Conservation (phyloP, 331 rosid species). For the Malus hybrid region DNA sequence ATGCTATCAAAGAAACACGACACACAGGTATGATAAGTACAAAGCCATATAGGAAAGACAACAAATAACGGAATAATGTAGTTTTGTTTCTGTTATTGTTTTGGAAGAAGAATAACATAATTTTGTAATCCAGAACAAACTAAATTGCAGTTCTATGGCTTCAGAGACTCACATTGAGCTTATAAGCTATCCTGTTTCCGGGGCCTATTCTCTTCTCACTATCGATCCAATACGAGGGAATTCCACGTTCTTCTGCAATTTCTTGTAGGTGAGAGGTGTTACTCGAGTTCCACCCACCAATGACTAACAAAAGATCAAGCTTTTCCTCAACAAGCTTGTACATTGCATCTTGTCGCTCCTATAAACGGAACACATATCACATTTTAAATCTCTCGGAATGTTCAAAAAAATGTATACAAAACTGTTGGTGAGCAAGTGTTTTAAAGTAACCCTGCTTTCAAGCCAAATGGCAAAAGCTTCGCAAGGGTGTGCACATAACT, state of each 20-base stretch:
- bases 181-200: conserved; percentile 77
- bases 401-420: not conserved
- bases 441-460: too few relatives aligned
- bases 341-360: conserved; percentile 99
- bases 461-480: not conserved
- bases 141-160: conserved; percentile 1
- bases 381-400: not conserved
- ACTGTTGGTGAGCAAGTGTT: not conserved
- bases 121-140: not conserved
- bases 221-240: conserved; percentile 96
- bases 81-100: not conserved
- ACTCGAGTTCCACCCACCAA: conserved; percentile 99
- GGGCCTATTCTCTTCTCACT: conserved; percentile 91
- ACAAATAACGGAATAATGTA: not conserved
- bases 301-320: conserved; percentile 73
- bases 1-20: conserved; percentile 39
- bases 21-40: not conserved
- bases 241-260: conserved; percentile 90
- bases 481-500: not conserved
- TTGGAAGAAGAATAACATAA: not conserved
- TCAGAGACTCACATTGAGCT: conserved; percentile 57
- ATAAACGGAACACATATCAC: conserved; percentile 12
- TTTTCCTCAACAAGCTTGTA: conserved; percentile 82
- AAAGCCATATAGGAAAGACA: not conserved
- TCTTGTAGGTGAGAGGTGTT: conserved; percentile 97